Evolutionary conservation across 2,329 filamentous ascomycete genomes (phyloP).

Genomic region (Colletotrichum filicis): DNA sequence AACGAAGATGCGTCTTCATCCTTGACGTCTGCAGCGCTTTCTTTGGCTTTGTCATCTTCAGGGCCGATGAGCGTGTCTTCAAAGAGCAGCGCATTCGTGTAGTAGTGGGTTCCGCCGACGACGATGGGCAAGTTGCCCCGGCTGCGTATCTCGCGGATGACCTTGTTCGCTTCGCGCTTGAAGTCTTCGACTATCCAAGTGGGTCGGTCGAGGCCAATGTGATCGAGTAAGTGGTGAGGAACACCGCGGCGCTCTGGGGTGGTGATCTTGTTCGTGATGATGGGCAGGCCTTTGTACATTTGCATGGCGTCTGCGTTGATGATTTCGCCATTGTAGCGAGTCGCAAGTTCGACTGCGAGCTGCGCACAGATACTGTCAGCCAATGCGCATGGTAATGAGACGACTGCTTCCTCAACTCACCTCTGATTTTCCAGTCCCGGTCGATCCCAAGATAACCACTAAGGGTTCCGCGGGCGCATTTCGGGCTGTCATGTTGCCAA

Average conservation of each 20-base stretch:
- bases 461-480: constrained; percentile 66
- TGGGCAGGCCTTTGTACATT: constrained; percentile 89
- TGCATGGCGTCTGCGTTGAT: constrained; percentile 99
- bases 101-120: constrained; percentile 96
- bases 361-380: constrained; percentile 46
- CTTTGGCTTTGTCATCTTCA: constrained; percentile 44
- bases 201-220: constrained; percentile 78
- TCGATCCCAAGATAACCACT: constrained; percentile 87
- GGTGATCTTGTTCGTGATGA: constrained; percentile 95
- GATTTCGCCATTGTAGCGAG: constrained; percentile 87
- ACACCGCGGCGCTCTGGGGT: constrained; percentile 79
- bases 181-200: constrained; percentile 88
- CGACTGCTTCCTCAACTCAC: constrained; percentile 56
- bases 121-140: constrained; percentile 88
- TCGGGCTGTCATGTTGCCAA: constrained; percentile 36
- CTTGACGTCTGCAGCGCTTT: constrained; percentile 2
- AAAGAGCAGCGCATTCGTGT: constrained; percentile 89
- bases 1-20: constrained; percentile 56
- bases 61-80: constrained; percentile 72
- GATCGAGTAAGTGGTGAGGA: constrained; percentile 88
- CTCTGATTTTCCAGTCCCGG: constrained; percentile 93
- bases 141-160: constrained; percentile 81
- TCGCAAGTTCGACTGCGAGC: constrained; percentile 90
- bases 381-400: neutral
- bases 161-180: constrained; percentile 72